Evolutionary conservation across 306 rosid genomes (phyloP).

Genomic region (peach (Prunus persica)): Prunus_persica_NCBIv2 NC_034015.1:16425501-16426000

Average conservation of each 20-base stretch:
- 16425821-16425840: too few species aligned
- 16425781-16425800: too few species aligned
- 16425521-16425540: neutral
- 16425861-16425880: too few species aligned
- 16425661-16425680: slow-evolving; percentile 78
- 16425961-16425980: neutral
- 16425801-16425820: too few species aligned
- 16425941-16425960: neutral
- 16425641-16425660: slow-evolving; percentile 83
- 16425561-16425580: too few species aligned
- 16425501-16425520: neutral
- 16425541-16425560: neutral
- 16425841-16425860: too few species aligned
- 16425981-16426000: too few species aligned
- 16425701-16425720: slow-evolving; percentile 70
- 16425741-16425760: neutral
- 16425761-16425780: neutral
- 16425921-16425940: neutral
- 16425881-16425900: too few species aligned
- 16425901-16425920: neutral
- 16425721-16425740: slow-evolving; percentile 44
- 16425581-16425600: neutral
- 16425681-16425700: slow-evolving; percentile 82
- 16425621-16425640: slow-evolving; percentile 98
- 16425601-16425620: slow-evolving; percentile 91